Evolutionary conservation across 257 asterid genomes (phyloP).

Genomic region (Euphrasia confusa): DNA sequence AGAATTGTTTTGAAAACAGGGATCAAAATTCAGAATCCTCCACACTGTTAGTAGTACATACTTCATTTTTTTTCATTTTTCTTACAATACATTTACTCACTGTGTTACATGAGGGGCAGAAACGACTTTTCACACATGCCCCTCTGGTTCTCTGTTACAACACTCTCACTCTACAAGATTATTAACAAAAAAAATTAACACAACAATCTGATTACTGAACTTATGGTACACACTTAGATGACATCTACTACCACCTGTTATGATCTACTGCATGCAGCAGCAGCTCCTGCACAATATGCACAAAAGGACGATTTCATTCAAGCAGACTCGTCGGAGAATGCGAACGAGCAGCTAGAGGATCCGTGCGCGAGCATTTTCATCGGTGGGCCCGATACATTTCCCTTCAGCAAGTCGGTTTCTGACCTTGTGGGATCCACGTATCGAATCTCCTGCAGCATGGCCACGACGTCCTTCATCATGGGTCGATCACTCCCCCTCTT

Average conservation of each 20-base stretch:
- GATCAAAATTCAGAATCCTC: not conserved
- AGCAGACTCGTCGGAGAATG: slow-evolving; percentile 70
- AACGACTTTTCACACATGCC: slow-evolving; percentile 6
- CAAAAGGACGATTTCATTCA: slow-evolving; percentile 23
- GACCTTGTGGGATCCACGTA: slow-evolving; percentile 47
- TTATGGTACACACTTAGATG: slow-evolving; percentile 27
- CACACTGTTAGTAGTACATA: not conserved
- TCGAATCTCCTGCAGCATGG: slow-evolving; percentile 84
- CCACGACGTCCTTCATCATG: slow-evolving; percentile 88
- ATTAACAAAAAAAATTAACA: slow-evolving; percentile 24
- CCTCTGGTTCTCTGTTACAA: not conserved
- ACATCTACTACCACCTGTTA: slow-evolving; percentile 10
- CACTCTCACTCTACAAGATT: slow-evolving; percentile 40
- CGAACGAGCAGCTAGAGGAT: slow-evolving; percentile 82
- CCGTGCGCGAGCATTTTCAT: slow-evolving; percentile 50
- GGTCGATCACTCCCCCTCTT: slow-evolving; percentile 71
- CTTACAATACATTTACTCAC: slow-evolving; percentile 9
- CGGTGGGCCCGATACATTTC: slow-evolving; percentile 31
- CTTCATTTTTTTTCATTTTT: not conserved
- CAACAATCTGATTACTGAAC: slow-evolving; percentile 24
- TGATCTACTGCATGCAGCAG: slow-evolving; percentile 14
- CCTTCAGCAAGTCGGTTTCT: slow-evolving; percentile 53
- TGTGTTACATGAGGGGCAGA: slow-evolving; percentile 19
- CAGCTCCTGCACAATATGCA: slow-evolving; percentile 32
- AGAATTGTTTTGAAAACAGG: no score